Conservation (phyloP, 495 filamentous ascomycete species). For the Jackrogersella multiformis region DNA sequence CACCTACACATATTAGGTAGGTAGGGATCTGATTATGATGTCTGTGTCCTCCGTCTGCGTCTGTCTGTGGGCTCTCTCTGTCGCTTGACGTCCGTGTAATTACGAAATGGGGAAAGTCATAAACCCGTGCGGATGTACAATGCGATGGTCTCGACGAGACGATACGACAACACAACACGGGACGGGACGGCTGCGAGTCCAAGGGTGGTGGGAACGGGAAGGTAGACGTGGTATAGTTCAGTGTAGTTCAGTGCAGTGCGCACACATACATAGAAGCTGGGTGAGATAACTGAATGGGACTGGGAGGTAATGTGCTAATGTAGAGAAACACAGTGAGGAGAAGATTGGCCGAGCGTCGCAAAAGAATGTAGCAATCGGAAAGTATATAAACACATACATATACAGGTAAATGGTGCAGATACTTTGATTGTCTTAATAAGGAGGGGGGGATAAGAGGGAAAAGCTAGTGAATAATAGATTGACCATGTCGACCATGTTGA, state of each 20-base stretch:
- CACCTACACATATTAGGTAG: conserved; percentile 23
- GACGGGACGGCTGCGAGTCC: conserved; percentile 29
- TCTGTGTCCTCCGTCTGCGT: no score
- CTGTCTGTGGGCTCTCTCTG: conserved; percentile 7
- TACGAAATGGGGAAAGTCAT: conserved; percentile 20
- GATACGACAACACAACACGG: conserved; percentile 13
- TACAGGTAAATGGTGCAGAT: neutral
- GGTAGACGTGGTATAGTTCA: neutral
- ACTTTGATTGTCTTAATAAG: neutral
- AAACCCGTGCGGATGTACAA: conserved; percentile 27
- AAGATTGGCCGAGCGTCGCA: conserved; percentile 11
- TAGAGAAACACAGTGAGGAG: conserved; percentile 1
- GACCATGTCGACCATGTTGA: neutral
- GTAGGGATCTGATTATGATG: conserved; percentile 10
- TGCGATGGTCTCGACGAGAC: conserved; percentile 28
- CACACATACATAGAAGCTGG: conserved; percentile 2
- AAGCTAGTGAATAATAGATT: neutral
- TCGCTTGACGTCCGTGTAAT: conserved; percentile 34
- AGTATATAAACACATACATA: conserved; percentile 13
- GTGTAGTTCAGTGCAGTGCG: neutral
- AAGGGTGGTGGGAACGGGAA: neutral
- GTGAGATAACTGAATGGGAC: conserved; percentile 8
- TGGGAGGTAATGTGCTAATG: neutral
- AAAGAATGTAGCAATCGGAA: conserved; percentile 25
- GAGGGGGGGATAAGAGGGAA: neutral